A percentile compares a stretch with the other conserved stretches of the same genome.
These are phyloP conservation scores for Rhynchospora pubera DNA, from an alignment of 176 grass and related monocot species.

Conservation along the genomic window DNA sequence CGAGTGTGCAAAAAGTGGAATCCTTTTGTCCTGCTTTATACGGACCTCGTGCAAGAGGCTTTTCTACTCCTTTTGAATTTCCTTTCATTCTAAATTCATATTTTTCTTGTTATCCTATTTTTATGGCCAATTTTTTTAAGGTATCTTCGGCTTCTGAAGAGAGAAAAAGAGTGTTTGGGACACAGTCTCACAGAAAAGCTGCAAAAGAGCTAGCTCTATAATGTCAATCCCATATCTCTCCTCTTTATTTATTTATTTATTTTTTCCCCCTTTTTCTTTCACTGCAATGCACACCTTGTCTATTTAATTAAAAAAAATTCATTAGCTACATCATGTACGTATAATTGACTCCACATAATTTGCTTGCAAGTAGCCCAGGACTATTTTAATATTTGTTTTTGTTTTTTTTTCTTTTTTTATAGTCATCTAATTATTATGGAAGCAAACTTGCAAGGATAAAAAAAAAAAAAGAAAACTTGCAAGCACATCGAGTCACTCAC, in stretches of 20 bases:
- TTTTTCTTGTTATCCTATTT: background rate
- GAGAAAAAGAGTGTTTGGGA: background rate
- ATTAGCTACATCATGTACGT: no score
- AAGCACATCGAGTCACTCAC: background rate
- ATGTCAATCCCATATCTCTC: background rate
- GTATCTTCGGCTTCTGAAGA: background rate
- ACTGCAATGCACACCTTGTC: background rate
- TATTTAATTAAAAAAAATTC: background rate
- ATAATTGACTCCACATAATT: no score
- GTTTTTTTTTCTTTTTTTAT: background rate
- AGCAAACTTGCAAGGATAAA: background rate
- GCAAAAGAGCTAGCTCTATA: background rate
- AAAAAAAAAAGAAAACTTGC: background rate
- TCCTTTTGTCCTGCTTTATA: conserved; percentile 21
- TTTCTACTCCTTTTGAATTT: conserved; percentile 5
- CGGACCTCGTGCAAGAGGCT: background rate
- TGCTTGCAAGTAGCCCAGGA: no score
- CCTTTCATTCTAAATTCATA: conserved; percentile 8
- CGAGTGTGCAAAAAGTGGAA: conserved; percentile 21
- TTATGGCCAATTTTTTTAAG: background rate
- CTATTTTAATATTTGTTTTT: background rate
- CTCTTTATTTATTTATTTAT: background rate
- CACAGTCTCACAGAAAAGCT: background rate
- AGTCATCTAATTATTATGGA: background rate
- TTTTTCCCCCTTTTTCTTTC: background rate